Percentiles rank a stretch among this genome's conserved stretches.
Conservation (phyloP, 768 basidiomycete genomes). For the Boletus sensibilis region DNA sequence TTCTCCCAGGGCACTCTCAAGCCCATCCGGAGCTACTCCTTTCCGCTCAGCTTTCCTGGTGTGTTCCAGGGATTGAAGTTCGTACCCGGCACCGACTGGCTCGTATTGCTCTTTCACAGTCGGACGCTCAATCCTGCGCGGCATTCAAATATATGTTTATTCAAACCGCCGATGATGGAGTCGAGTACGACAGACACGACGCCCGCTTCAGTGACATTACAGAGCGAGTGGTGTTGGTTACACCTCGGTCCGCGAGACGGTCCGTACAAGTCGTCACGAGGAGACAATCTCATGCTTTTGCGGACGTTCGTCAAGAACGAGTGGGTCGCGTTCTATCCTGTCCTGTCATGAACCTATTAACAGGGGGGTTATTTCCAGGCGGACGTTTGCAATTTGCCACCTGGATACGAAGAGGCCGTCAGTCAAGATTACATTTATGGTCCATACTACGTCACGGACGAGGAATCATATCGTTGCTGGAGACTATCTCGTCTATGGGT, state of each 20-base stretch:
- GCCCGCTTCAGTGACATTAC: conserved; percentile 23
- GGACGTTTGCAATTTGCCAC: conserved; percentile 28
- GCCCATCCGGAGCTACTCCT: conserved; percentile 25
- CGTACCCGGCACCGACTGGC: conserved; percentile 30
- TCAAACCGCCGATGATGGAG: conserved; percentile 18
- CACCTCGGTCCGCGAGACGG: conserved; percentile 22
- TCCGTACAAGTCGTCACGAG: conserved; percentile 33
- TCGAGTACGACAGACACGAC: background rate
- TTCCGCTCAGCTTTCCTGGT: conserved; percentile 31
- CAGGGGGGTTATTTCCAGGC: background rate
- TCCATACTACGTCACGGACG: conserved; percentile 24
- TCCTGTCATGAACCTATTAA: background rate
- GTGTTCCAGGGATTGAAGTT: conserved; percentile 33
- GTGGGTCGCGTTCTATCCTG: conserved; percentile 10
- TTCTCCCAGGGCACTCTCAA: conserved; percentile 15
- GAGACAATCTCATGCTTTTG: conserved; percentile 29
- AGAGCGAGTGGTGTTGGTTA: conserved; percentile 32
- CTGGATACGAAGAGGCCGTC: conserved; percentile 28
- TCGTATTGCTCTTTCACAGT: conserved; percentile 33
- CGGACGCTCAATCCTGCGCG: conserved; percentile 29
- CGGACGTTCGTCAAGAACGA: conserved; percentile 28
- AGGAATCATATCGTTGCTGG: conserved; percentile 27
- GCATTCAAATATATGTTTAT: conserved; percentile 31
- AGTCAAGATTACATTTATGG: conserved; percentile 23
- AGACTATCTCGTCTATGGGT: conserved; percentile 29